Conservation (phyloP, 352 stramenopile genomes). For the Paralagenidium karlingii region DNA sequence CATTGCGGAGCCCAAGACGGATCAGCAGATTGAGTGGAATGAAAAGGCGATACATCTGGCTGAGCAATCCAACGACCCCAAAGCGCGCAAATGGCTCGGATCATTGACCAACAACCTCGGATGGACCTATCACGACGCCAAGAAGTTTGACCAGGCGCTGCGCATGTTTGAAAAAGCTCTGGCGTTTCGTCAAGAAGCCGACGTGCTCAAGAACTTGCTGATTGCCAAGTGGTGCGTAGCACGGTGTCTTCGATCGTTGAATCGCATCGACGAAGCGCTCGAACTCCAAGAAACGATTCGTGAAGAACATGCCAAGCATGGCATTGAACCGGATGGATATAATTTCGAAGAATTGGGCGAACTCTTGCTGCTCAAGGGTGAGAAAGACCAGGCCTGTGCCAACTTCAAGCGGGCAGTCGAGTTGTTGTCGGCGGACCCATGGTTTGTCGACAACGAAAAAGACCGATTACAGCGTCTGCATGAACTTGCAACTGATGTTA, state of each 20-base stretch:
- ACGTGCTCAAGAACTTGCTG: conserved; percentile 1
- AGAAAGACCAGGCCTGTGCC: neutral
- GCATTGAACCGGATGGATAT: conserved; percentile 4
- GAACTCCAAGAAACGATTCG: conserved; percentile 3
- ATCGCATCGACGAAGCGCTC: conserved; percentile 6
- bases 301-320: conserved; percentile 1
- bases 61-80: conserved; percentile 2
- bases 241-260: conserved; percentile 5
- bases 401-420: conserved; percentile 1
- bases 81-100: conserved; percentile 9
- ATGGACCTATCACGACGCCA: conserved; percentile 9
- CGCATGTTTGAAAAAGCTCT: conserved; percentile 9
- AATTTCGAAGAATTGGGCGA: conserved; percentile 10
- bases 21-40: conserved; percentile 7
- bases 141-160: conserved; percentile 6
- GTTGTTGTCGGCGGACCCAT: conserved; percentile 2
- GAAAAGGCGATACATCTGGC: conserved; percentile 2
- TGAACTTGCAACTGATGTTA: neutral
- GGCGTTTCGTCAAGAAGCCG: conserved; percentile 3
- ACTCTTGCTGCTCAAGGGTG: conserved; percentile 5
- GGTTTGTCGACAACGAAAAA: conserved; percentile 6
- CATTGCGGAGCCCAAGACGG: conserved; percentile 4
- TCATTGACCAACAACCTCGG: conserved; percentile 13
- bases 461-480: conserved; percentile 1
- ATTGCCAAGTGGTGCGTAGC: conserved; percentile 13